A percentile compares a stretch with the other conserved stretches of the same genome.
Conservation (phyloP, 176 grass and related monocot genomes). For the bread wheat (Triticum aestivum) region IWGSC_CS_RefSeq_v2.1 NC_057806.1:575709973-575710472, state of each 20-base stretch:
- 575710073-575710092: too few species aligned
- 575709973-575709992: too few species aligned
- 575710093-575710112: not conserved
- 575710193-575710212: not conserved
- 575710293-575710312: not conserved
- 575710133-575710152: not conserved
- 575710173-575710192: not conserved
- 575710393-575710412: conserved; percentile 1
- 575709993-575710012: too few species aligned
- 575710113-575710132: not conserved
- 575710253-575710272: not conserved
- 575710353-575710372: not conserved
- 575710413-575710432: not conserved
- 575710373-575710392: not conserved
- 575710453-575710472: not conserved
- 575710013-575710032: too few species aligned
- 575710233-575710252: not conserved
- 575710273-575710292: not conserved
- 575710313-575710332: not conserved
- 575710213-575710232: not conserved
- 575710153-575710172: too few species aligned
- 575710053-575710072: too few species aligned
- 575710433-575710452: not conserved
- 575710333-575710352: not conserved
- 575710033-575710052: too few species aligned